phyloP scores from a whole-genome alignment of 305 asterid species.

The Solanum aculeatissimum region DNA sequence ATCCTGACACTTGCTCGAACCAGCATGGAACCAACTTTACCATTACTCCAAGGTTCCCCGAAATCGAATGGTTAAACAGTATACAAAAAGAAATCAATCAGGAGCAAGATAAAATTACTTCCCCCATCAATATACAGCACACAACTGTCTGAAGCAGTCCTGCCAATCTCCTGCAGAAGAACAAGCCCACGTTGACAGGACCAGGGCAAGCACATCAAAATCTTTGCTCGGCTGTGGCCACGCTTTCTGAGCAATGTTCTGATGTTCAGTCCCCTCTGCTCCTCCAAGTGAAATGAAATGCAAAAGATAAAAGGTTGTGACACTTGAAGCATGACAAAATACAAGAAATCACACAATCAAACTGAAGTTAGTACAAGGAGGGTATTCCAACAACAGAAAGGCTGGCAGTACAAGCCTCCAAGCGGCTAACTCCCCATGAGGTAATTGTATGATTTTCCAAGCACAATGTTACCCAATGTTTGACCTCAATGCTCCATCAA shows the following conservation, averaged over 20 bases:
- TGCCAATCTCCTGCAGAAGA: neutral
- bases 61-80: neutral
- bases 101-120: neutral
- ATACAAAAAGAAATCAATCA: neutral
- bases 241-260: neutral
- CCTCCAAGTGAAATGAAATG: neutral
- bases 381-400: neutral
- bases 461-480: slow-evolving; percentile 5
- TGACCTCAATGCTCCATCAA: slow-evolving; percentile 27
- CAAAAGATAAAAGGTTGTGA: neutral
- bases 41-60: neutral
- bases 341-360: neutral
- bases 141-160: slow-evolving; percentile 1
- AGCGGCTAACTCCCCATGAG: neutral
- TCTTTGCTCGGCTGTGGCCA: neutral
- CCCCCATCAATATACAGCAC: neutral
- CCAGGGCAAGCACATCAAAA: neutral
- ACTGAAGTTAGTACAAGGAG: neutral
- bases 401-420: neutral
- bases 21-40: neutral
- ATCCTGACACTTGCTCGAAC: neutral
- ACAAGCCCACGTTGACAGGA: neutral
- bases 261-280: neutral
- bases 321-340: neutral
- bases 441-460: neutral